phyloP scores from a whole-genome alignment of 140 eudicot species.

The Anethum foeniculum region DNA sequence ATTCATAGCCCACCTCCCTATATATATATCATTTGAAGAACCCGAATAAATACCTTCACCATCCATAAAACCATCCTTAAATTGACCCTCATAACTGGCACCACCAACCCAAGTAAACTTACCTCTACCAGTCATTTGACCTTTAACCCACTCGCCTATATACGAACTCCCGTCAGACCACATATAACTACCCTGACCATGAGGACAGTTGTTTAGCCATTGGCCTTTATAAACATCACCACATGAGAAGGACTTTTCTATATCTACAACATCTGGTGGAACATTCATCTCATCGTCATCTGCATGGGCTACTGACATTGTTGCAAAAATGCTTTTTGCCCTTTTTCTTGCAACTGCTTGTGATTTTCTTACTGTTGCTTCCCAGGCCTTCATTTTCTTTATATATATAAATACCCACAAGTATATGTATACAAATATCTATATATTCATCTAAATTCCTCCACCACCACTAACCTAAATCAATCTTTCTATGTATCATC shows the following conservation, averaged over 20 bases:
- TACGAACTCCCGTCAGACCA: slow-evolving; percentile 86
- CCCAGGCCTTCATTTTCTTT: slow-evolving; percentile 43
- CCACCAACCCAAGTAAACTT: slow-evolving; percentile 79
- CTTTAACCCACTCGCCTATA: slow-evolving; percentile 64
- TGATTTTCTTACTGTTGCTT: slow-evolving; percentile 46
- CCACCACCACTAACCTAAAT: slow-evolving; percentile 31
- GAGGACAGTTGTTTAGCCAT: slow-evolving; percentile 48
- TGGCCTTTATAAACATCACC: slow-evolving; percentile 63
- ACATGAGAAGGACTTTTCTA: slow-evolving; percentile 44
- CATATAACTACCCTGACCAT: slow-evolving; percentile 61
- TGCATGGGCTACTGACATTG: slow-evolving; percentile 88
- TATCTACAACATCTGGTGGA: slow-evolving; percentile 8
- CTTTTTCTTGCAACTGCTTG: slow-evolving; percentile 48
- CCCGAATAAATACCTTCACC: slow-evolving; percentile 65
- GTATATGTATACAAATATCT: background rate
- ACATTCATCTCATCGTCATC: slow-evolving; percentile 41
- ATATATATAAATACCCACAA: background rate
- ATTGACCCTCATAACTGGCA: slow-evolving; percentile 73
- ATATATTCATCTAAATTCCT: background rate
- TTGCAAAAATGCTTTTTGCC: slow-evolving; percentile 44
- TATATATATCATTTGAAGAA: slow-evolving; percentile 37
- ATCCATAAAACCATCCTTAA: slow-evolving; percentile 58
- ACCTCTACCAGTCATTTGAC: slow-evolving; percentile 53
- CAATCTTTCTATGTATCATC: slow-evolving; percentile 32
- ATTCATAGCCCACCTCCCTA: slow-evolving; percentile 58